Evolutionary conservation across 306 rosid species (phyloP), one percentile per base, ranked within the genome.

Genomic region (Gastrolobium villosum): DNA sequence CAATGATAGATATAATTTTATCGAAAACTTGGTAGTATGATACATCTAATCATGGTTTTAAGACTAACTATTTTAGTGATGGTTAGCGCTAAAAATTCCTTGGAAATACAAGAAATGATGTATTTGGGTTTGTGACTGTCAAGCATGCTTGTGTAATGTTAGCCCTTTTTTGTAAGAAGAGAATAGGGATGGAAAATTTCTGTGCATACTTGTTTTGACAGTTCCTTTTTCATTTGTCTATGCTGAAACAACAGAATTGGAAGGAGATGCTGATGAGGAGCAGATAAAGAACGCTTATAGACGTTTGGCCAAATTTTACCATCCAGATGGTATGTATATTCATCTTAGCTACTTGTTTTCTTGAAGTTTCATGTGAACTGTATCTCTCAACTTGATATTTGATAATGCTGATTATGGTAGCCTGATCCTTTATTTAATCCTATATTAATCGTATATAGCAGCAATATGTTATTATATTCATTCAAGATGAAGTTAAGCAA

Each of bases 221-320:
- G 72, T 36, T 75, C 37, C 31, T 74, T 66, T 5, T 41, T 63
- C 75, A 45, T 74, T 30, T 78, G 54, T 46, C 68, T 45, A 10
- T 43, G 48, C 4, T 48, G 78, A 72, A 73, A 71, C 82, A 52
- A 76, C 81, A 95, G 99, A 95, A 85, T 72, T 95, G 74, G 97
- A 91, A 82, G 75, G 86, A 87, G 89, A 88, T 76, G 98, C 97
- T 30, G 91, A 87, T 57, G 99, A 92, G 1, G 97, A 91, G 48
- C 88, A 88, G 91, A 95, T 95, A 80, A 95, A 95, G 88, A 82
- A 68, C 79, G 88, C 99, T 4, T 95, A 95, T 65, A 87, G 98
- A 83, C 93, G 94, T 41, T 85, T 95, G 91, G 99, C 98, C 65
- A 95, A 95, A 78, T 92, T 80, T 83, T 95, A 92, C 86, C 99